Conservation (phyloP, 2,329 filamentous ascomycete species). For the Botrytis cinerea region DNA sequence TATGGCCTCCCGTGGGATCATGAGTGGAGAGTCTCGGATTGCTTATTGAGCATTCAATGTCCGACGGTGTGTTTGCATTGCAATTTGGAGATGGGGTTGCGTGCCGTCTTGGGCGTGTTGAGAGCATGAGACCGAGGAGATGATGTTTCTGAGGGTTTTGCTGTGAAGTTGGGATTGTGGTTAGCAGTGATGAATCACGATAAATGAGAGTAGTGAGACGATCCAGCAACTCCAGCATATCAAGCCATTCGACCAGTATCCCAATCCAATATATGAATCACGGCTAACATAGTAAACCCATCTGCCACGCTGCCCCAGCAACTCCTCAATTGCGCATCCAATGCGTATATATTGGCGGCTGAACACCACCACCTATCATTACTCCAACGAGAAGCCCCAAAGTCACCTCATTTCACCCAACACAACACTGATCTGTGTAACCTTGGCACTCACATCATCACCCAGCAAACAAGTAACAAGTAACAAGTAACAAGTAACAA, state of each 20-base stretch:
- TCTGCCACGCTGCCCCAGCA: neutral
- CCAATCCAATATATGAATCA: neutral
- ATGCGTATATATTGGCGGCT: slow-evolving; percentile 8
- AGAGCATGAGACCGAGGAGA: neutral
- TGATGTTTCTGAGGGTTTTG: neutral
- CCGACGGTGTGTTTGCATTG: neutral
- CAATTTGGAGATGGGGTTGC: neutral
- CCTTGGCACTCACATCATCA: neutral
- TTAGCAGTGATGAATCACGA: neutral
- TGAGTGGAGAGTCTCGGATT: neutral
- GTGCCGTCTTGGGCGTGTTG: neutral
- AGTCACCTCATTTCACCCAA: neutral
- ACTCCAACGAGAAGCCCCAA: neutral
- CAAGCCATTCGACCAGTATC: neutral
- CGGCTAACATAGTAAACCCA: neutral
- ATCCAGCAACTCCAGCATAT: neutral
- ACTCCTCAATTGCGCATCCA: neutral
- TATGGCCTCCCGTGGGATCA: neutral
- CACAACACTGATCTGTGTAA: neutral
- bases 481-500: no score
- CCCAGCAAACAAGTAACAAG: neutral
- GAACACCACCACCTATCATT: neutral
- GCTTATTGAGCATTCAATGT: neutral
- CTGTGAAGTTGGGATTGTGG: neutral
- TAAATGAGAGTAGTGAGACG: neutral